Evolutionary conservation across 148 eudicot genomes (phyloP).

Genomic region (Simmondsia chinensis): DNA sequence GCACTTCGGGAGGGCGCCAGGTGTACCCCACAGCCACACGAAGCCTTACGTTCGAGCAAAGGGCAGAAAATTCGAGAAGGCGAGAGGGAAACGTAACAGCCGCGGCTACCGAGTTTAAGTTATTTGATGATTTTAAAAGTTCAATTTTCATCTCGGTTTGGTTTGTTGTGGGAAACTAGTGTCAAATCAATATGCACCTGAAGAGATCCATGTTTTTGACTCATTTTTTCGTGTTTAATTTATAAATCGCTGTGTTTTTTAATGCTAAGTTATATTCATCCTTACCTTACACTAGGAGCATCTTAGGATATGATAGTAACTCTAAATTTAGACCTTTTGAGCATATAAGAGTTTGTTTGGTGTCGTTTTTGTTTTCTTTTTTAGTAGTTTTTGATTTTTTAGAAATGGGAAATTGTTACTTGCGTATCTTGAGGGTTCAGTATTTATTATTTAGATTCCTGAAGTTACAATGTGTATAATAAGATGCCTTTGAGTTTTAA

Average conservation of each 20-base stretch:
- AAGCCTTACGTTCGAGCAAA: constrained; percentile 78
- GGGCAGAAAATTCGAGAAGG: constrained; percentile 80
- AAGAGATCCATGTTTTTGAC: background rate
- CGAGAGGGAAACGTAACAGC: constrained; percentile 91
- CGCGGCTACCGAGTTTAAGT: constrained; percentile 64
- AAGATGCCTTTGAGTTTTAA: too few species aligned
- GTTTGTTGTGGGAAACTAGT: constrained; percentile 11
- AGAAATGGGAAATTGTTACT: too few species aligned
- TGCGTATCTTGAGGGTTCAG: too few species aligned
- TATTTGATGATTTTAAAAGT: background rate
- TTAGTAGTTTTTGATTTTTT: too few species aligned
- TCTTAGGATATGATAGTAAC: too few species aligned
- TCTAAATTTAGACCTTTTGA: too few species aligned
- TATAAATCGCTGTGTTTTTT: constrained; percentile 4
- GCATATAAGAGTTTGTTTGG: too few species aligned
- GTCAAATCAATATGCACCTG: background rate
- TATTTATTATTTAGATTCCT: too few species aligned
- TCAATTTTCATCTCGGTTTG: background rate
- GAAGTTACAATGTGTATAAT: too few species aligned
- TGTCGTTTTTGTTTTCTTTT: too few species aligned
- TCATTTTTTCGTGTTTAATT: background rate
- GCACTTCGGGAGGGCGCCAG: constrained; percentile 94
- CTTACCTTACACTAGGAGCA: too few species aligned
- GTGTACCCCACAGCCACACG: constrained; percentile 94
- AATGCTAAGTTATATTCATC: too few species aligned